Evolutionary conservation across 164 flowering plant genomes (phyloP), one percentile per base, ranked within the genome.

Genomic region (Aristolochia fimbriata): DNA sequence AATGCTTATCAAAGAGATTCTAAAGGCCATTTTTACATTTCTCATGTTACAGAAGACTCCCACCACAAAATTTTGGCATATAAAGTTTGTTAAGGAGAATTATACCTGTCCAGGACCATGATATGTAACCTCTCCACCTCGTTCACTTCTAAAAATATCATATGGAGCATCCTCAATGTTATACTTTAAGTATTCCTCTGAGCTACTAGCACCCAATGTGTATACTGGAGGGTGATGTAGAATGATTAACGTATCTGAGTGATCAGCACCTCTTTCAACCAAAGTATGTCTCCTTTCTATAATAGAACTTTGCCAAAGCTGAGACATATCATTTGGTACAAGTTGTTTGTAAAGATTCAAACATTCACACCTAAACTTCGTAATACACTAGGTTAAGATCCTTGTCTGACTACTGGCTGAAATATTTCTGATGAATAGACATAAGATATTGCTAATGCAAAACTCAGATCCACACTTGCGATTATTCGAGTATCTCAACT

Each of bases 81-180:
- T 37, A 37, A 37, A 37, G 43, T n/a, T 37, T 37, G 9, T 10
- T 14, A 11, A 47, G 57, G 62, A 24, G 56, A 22, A 27, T 8
- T 30, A 63, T 68, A 92, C 96, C 96, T 93, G 98, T 25, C 97
- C 98, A 72, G 98, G 98, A 15, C 98, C 98, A 71, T 93, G 98
- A 68, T 81, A 93, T 2, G 98, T 89, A 64, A 93, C 97, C 70
- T 93, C 96, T 1, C 97, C 96, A 15, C 98, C 97, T 6, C 98
- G 94, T 59, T 93, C 97, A 4, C 90, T 86, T 58, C 82, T 70
- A 74, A 80, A 78, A 70, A 84, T 69, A 65, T 85, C 83, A 57
- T 63, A 83, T 68, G 93, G 91, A 67, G 95, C 71, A 63, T 86
- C 52, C 13, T 80, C 69, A 17, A 70, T 37, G 50, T 81, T 83